Base-by-base conservation (phyloP, 768 basidiomycete genomes). In the Hemileccinum impolitum region DNA sequence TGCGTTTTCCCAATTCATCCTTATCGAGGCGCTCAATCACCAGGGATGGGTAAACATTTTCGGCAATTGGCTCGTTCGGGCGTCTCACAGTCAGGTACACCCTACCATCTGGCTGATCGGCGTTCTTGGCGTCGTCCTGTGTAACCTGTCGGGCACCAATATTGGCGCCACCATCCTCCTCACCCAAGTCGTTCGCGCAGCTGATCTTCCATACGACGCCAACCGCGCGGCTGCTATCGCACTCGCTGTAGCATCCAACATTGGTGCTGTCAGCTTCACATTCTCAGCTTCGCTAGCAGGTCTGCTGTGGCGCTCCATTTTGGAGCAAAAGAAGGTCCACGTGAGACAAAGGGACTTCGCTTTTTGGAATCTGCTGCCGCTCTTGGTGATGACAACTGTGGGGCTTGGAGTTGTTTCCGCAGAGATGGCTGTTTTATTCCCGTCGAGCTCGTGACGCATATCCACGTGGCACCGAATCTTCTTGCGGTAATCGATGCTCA, bases 1-100 rank as follows among this genome's bases (percentile, higher is more conserved):
- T 61, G 90, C 93, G 0, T 93, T 97, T 63, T 85, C 87, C 1
- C 92, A 94, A 68, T 97, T 98, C 71, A 91, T 97, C 56, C 80
- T 98, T 48, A 90, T 95, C 50, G 87, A 94, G 62, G 88, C 78
- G 0, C 77, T 98, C 6, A 75, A 82, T 12, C 76, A 82, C 52
- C 82, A 85, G 50, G 92, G 92, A 23, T 98, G 94, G 93, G 90
- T 95, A 9, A 75, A 81, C 12, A 75, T 94, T 19, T 95, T 94
- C 61, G 85, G 82, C 0, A 56, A 57, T 3, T 90, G 90, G 88
- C 73, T 85, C 31, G 62, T 72, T 45, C 72, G 57, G 60, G 84
- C 68, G 15, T 74, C 74, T 0, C 44, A 49, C 1, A 57, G 68
- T 0, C 54, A 77, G 39, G 72, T 80, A 51, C 69, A 75, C 47